phyloP scores from a whole-genome alignment of 768 basidiomycete genomes.

The Suillus spraguei region DNA sequence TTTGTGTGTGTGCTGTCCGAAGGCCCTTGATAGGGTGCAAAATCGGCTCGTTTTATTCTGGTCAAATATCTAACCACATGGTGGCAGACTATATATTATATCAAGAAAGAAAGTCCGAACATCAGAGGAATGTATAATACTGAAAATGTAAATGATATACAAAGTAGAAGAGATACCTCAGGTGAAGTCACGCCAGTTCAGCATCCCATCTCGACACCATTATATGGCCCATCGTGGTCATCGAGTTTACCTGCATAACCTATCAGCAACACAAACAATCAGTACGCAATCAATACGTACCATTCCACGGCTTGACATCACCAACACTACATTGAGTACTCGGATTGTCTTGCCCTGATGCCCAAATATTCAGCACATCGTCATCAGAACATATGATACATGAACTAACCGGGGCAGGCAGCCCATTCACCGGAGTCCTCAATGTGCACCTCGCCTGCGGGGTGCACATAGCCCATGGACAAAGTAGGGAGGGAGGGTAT shows the following conservation, averaged over 20 bases:
- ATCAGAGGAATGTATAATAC: neutral
- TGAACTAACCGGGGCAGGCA: constrained; percentile 48
- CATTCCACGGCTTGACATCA: constrained; percentile 40
- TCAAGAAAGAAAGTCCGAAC: too few species aligned
- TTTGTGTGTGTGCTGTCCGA: too few species aligned
- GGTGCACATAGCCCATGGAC: constrained; percentile 43
- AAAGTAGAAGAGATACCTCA: neutral
- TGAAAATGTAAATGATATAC: neutral
- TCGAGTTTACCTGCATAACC: constrained; percentile 24
- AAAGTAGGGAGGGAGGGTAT: constrained; percentile 38
- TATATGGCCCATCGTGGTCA: constrained; percentile 50
- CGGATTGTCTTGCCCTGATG: constrained; percentile 60
- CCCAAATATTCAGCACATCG: neutral
- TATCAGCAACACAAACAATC: neutral
- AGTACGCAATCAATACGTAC: neutral
- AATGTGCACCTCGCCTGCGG: constrained; percentile 46
- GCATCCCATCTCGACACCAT: constrained; percentile 29
- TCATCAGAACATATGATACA: neutral
- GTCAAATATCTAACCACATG: too few species aligned
- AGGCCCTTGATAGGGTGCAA: too few species aligned
- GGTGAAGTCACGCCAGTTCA: neutral
- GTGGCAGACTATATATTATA: too few species aligned
- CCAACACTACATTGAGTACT: constrained; percentile 34
- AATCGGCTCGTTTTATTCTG: too few species aligned
- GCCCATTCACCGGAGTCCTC: constrained; percentile 51